Conservation (phyloP, 1,284 basidiomycete species). For the Trichosporon faecale region DNA sequence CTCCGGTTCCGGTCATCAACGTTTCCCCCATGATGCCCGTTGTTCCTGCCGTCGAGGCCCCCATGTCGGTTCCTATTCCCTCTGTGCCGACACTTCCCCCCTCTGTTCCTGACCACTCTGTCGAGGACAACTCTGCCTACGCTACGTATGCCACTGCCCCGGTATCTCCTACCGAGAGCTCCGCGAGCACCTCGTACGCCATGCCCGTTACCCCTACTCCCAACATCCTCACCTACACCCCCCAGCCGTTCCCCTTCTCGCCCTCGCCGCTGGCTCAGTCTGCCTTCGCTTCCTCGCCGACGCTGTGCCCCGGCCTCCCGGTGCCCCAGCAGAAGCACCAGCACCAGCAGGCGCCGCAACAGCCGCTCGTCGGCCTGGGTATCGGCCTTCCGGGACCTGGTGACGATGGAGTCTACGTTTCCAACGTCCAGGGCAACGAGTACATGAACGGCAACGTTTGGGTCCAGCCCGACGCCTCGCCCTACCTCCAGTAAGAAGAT, state of each 20-base stretch:
- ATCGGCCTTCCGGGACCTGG: constrained; percentile 27
- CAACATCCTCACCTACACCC: constrained; percentile 29
- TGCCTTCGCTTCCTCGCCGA: constrained; percentile 35
- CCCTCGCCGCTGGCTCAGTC: constrained; percentile 32
- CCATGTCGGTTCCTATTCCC: constrained; percentile 9
- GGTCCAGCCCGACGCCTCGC: constrained; percentile 5
- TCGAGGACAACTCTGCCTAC: constrained; percentile 17
- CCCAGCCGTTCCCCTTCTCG: constrained; percentile 34
- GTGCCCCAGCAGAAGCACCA: constrained; percentile 18
- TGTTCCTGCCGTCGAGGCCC: neutral
- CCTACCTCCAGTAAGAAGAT: constrained; percentile 1
- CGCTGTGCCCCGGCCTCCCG: constrained; percentile 38
- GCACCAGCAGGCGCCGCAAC: constrained; percentile 13
- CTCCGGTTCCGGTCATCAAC: constrained; percentile 28
- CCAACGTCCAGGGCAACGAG: constrained; percentile 21
- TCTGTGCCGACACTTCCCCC: constrained; percentile 24
- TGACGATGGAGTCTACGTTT: constrained; percentile 17
- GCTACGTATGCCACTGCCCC: constrained; percentile 25
- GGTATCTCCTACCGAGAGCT: constrained; percentile 29
- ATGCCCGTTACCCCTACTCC: constrained; percentile 29
- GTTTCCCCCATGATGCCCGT: constrained; percentile 26
- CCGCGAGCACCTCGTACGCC: constrained; percentile 26
- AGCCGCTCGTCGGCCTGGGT: constrained; percentile 30
- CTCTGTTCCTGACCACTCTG: constrained; percentile 27
- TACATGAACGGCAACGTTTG: constrained; percentile 15